phyloP scores from a whole-genome alignment of 371 early-diverging fungal species.

The Amoeboaphelidium occidentale region DNA sequence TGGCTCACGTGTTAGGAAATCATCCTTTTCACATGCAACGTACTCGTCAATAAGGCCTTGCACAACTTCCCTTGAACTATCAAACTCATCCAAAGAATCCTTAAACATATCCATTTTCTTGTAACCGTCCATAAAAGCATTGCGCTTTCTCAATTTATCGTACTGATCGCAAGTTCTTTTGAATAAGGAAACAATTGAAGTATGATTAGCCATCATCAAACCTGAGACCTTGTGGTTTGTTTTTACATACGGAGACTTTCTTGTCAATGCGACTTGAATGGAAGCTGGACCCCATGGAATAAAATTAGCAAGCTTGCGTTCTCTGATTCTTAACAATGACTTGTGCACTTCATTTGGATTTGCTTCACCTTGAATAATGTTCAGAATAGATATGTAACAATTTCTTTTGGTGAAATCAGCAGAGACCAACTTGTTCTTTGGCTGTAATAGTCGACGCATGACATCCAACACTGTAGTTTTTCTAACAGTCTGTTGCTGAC shows the following conservation, averaged over 20 bases:
- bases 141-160: constrained; percentile 82
- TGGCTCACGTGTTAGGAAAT: background rate
- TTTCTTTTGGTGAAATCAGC: constrained; percentile 61
- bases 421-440: constrained; percentile 90
- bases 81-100: constrained; percentile 76
- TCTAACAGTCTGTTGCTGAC: constrained; percentile 52
- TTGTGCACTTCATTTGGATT: constrained; percentile 97
- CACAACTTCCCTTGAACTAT: constrained; percentile 23
- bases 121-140: constrained; percentile 97
- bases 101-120: constrained; percentile 52
- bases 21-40: background rate
- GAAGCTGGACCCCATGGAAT: constrained; percentile 99
- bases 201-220: constrained; percentile 93
- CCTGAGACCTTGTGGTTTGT: constrained; percentile 74
- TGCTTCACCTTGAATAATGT: constrained; percentile 92
- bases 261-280: constrained; percentile 85
- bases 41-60: background rate
- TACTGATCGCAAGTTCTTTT: constrained; percentile 86
- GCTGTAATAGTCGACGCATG: constrained; percentile 81
- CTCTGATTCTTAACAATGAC: constrained; percentile 78
- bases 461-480: constrained; percentile 96
- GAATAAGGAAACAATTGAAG: constrained; percentile 81
- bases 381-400: constrained; percentile 83
- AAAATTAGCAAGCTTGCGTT: constrained; percentile 79
- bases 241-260: constrained; percentile 62